These are phyloP conservation scores for Grifola frondosa DNA, from an alignment of 1,284 basidiomycete species.

Conservation along the genomic window DNA sequence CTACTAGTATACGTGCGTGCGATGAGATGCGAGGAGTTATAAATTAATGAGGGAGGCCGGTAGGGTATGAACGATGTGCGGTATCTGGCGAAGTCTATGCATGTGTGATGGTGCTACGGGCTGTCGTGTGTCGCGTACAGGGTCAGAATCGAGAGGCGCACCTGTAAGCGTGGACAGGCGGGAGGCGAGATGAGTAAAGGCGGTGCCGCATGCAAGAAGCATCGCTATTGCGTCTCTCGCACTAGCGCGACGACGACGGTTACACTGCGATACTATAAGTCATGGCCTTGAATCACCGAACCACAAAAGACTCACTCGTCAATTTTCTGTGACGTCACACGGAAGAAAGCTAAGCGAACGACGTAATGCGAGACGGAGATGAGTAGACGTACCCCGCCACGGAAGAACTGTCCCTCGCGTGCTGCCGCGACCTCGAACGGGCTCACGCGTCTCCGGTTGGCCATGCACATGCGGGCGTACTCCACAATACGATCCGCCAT, in stretches of 20 bases:
- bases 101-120: too few species aligned
- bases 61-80: too few species aligned
- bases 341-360: constrained; percentile 14
- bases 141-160: too few species aligned
- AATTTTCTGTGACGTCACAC: constrained; percentile 45
- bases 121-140: too few species aligned
- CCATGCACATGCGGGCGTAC: constrained; percentile 70
- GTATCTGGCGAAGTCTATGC: too few species aligned
- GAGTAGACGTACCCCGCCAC: constrained; percentile 62
- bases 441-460: constrained; percentile 56
- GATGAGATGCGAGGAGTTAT: too few species aligned
- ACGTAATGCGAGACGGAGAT: constrained; percentile 1
- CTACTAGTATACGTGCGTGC: too few species aligned
- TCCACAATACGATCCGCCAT: constrained; percentile 73
- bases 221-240: too few species aligned
- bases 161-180: too few species aligned
- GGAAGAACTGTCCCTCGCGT: constrained; percentile 60
- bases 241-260: constrained; percentile 62
- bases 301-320: constrained; percentile 53
- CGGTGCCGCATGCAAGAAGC: too few species aligned
- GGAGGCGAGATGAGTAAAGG: too few species aligned
- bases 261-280: constrained; percentile 40
- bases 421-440: constrained; percentile 72
- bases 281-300: constrained; percentile 8
- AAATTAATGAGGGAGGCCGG: too few species aligned